phyloP scores from a whole-genome alignment of 345 rosid genomes.

The Erysimum cheiranthoides region DNA sequence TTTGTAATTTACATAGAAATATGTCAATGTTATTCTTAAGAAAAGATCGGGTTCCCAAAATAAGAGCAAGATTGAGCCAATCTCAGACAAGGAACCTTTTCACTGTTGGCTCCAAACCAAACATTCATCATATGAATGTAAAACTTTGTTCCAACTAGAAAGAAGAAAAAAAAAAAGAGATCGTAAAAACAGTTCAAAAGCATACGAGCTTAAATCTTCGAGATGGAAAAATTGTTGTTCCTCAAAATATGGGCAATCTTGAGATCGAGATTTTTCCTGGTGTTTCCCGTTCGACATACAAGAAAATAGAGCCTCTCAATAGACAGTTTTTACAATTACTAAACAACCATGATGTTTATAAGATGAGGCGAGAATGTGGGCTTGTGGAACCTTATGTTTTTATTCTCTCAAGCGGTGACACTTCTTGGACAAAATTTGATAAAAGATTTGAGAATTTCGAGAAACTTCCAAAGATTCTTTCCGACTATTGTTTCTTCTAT shows the following conservation, averaged over 20 bases:
- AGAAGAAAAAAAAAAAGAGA: background rate
- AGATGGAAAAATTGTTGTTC: conserved; percentile 5
- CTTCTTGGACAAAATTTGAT: conserved; percentile 46
- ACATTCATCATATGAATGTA: conserved; percentile 6
- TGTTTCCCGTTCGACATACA: conserved; percentile 59
- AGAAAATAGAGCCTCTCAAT: conserved; percentile 61
- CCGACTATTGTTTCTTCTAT: conserved; percentile 55
- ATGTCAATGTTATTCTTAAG: too few relatives aligned
- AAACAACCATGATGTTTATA: conserved; percentile 63
- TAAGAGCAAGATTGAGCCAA: background rate
- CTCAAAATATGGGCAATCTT: conserved; percentile 60
- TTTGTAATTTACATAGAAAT: too few relatives aligned
- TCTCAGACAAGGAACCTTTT: conserved; percentile 17
- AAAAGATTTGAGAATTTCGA: conserved; percentile 49
- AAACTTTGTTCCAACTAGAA: background rate
- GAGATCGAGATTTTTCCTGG: conserved; percentile 64
- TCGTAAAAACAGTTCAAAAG: conserved; percentile 55
- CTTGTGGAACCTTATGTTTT: conserved; percentile 63
- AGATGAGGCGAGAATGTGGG: conserved; percentile 45
- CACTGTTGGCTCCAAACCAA: conserved; percentile 5
- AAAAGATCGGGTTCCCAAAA: too few relatives aligned
- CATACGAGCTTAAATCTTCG: conserved; percentile 49
- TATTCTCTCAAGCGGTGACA: conserved; percentile 60
- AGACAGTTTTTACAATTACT: conserved; percentile 52
- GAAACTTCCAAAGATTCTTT: conserved; percentile 63